Conservation (phyloP, 2,329 filamentous ascomycete genomes). For the Xylariaceae sp. region DNA sequence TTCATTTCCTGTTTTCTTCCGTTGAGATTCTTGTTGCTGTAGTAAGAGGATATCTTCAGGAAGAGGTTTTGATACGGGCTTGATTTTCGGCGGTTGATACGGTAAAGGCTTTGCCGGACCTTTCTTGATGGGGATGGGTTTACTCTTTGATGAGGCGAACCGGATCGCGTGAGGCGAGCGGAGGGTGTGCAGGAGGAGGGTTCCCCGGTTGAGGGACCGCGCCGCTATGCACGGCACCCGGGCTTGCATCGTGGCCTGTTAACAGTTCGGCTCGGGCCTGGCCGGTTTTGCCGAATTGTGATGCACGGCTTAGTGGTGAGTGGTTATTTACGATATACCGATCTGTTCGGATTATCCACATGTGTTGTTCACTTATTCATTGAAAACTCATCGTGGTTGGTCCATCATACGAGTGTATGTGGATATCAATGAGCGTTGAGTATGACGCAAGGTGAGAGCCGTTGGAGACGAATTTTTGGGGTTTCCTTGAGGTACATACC, state of each 20-base stretch:
- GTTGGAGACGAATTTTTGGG: not conserved
- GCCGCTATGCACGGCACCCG: slow-evolving; percentile 4
- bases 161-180: not conserved
- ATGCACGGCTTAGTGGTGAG: too few species aligned
- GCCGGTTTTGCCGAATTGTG: not conserved
- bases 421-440: not conserved
- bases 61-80: not conserved
- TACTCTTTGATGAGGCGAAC: slow-evolving; percentile 17
- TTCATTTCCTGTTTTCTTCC: not conserved
- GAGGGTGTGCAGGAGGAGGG: not conserved
- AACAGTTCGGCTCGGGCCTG: not conserved
- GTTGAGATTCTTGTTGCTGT: not conserved
- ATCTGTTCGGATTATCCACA: not conserved
- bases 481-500: not conserved
- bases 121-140: not conserved
- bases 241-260: slow-evolving; percentile 9
- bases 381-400: slow-evolving; percentile 3
- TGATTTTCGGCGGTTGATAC: slow-evolving; percentile 18
- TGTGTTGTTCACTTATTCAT: not conserved
- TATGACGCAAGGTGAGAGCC: not conserved
- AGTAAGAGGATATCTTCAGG: not conserved
- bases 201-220: slow-evolving; percentile 1
- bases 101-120: slow-evolving; percentile 22
- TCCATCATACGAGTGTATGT: slow-evolving; percentile 7
- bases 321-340: too few species aligned